Evolutionary conservation across 768 basidiomycete species (phyloP).

Genomic region (Melanogaster broomeanus): DNA sequence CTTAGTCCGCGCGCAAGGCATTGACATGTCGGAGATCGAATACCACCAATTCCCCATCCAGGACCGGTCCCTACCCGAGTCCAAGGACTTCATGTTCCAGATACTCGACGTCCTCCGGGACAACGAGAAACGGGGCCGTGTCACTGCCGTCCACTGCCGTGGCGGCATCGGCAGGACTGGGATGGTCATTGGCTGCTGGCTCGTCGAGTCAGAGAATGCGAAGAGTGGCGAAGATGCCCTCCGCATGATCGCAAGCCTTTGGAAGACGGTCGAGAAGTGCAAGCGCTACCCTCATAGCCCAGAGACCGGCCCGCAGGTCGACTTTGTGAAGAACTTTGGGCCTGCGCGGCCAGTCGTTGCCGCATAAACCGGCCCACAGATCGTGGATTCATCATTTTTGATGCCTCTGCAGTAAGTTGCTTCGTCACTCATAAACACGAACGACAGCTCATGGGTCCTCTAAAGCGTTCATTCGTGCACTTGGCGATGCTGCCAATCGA

Average conservation of each 20-base stretch:
- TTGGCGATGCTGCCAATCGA: background rate
- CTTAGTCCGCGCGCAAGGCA: constrained; percentile 55
- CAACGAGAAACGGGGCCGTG: constrained; percentile 57
- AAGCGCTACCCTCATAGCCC: constrained; percentile 74
- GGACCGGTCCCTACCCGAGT: constrained; percentile 68
- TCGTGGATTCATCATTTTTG: background rate
- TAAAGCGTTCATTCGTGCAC: background rate
- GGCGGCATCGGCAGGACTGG: constrained; percentile 75
- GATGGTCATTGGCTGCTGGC: constrained; percentile 72
- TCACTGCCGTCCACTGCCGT: constrained; percentile 76
- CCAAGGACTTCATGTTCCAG: constrained; percentile 54
- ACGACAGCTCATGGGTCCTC: background rate
- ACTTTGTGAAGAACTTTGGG: constrained; percentile 66
- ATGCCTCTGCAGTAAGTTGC: background rate
- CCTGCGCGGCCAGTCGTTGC: constrained; percentile 23
- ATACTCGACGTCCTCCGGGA: constrained; percentile 62
- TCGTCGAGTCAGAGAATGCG: constrained; percentile 65
- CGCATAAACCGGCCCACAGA: background rate
- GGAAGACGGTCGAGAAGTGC: constrained; percentile 79
- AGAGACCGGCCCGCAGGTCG: constrained; percentile 77
- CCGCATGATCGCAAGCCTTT: constrained; percentile 62
- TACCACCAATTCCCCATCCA: constrained; percentile 82
- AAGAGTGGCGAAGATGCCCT: constrained; percentile 66
- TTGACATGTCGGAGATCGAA: constrained; percentile 56
- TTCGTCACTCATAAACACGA: background rate